Evolutionary conservation across 2,329 filamentous ascomycete genomes (phyloP).

Genomic region (Achaetomium macrosporum): DNA sequence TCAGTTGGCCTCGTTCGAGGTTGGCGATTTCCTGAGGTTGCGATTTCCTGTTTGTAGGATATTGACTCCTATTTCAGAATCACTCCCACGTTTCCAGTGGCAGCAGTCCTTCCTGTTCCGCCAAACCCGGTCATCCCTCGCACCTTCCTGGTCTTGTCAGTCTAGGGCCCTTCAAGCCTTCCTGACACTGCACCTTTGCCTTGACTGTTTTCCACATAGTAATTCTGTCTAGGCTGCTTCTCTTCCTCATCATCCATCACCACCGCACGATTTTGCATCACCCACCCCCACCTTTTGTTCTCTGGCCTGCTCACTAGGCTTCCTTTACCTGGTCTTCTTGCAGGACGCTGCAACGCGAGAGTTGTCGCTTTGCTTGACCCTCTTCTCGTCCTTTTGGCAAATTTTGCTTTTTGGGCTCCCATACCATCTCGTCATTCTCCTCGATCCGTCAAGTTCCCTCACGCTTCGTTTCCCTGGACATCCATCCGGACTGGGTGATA

Average conservation of each 20-base stretch:
- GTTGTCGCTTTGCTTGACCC: conserved; percentile 6
- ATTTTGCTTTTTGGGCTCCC: conserved; percentile 10
- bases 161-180: background rate
- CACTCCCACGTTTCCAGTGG: background rate
- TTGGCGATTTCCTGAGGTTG: background rate
- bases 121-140: background rate
- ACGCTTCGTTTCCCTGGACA: background rate
- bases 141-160: background rate
- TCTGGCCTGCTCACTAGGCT: conserved; percentile 10
- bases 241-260: background rate
- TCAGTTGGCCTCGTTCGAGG: background rate
- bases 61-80: no score
- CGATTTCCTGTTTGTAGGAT: no score
- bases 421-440: conserved; percentile 1
- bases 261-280: conserved; percentile 12
- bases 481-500: background rate
- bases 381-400: conserved; percentile 8
- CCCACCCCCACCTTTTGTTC: conserved; percentile 11
- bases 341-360: conserved; percentile 7
- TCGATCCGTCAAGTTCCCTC: background rate
- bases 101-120: background rate
- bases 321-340: conserved; percentile 16
- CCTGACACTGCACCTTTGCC: background rate
- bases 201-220: background rate
- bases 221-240: background rate